A percentile compares a stretch with the other conserved stretches of the same genome.
phyloP scores from a whole-genome alignment of 164 flowering plant species.

The Aristolochia contorta region DNA sequence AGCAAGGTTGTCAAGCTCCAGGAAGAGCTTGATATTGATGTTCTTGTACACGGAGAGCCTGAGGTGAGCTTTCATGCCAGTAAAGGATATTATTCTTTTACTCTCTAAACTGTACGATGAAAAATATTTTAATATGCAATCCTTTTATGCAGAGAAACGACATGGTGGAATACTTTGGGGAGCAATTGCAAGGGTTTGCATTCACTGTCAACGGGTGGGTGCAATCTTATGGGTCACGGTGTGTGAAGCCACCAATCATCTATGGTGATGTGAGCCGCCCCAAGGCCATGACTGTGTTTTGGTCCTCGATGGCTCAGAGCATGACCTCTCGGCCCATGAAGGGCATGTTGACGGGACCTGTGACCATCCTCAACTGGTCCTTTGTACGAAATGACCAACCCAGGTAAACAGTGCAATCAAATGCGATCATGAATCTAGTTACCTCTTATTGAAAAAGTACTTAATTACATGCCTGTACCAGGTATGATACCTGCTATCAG shows the following conservation, averaged over 20 bases:
- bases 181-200: slow-evolving; percentile 62
- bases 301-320: slow-evolving; percentile 69
- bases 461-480: slow-evolving; percentile 1
- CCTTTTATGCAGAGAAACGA: slow-evolving; percentile 40
- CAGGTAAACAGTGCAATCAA: slow-evolving; percentile 18
- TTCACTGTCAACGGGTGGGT: slow-evolving; percentile 72
- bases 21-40: slow-evolving; percentile 72
- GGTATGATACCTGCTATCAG: slow-evolving; percentile 44
- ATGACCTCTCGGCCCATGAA: slow-evolving; percentile 68
- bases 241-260: slow-evolving; percentile 78
- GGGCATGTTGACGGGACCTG: slow-evolving; percentile 84
- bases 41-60: slow-evolving; percentile 70
- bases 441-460: too few relatives aligned
- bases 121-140: too few relatives aligned
- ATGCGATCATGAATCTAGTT: too few relatives aligned
- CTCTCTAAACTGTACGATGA: too few relatives aligned
- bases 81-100: too few relatives aligned
- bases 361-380: slow-evolving; percentile 75
- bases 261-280: slow-evolving; percentile 81
- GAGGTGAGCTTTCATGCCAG: slow-evolving; percentile 31
- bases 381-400: slow-evolving; percentile 70
- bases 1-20: slow-evolving; percentile 31
- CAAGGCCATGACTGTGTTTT: slow-evolving; percentile 66
- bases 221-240: slow-evolving; percentile 71
- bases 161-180: slow-evolving; percentile 76